Percentiles rank a stretch among this genome's conserved stretches.
Conservation (phyloP, 2,329 filamentous ascomycete species). For the Diaporthe citrichinensis region DNA sequence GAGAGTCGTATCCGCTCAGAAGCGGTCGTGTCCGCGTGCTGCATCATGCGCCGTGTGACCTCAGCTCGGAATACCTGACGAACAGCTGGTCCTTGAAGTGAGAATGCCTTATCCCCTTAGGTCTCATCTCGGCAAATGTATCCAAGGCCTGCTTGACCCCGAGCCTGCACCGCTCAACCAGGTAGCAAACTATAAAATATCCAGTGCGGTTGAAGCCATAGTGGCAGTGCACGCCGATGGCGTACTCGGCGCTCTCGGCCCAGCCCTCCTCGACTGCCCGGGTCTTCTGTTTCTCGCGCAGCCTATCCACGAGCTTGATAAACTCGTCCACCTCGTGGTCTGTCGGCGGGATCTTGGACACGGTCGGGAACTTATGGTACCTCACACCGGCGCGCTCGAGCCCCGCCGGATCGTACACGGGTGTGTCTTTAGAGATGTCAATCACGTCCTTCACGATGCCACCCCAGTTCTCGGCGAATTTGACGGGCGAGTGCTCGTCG, state of each 20-base stretch:
- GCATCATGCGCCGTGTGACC: conserved; percentile 11
- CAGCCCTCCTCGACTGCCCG: conserved; percentile 59
- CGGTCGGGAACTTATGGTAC: conserved; percentile 91
- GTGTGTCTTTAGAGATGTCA: conserved; percentile 91
- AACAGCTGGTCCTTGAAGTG: conserved; percentile 90
- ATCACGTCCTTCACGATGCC: conserved; percentile 80
- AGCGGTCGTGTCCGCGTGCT: too few species aligned
- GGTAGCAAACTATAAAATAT: conserved; percentile 89
- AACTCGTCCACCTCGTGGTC: conserved; percentile 68
- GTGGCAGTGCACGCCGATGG: conserved; percentile 92
- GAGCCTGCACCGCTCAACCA: conserved; percentile 85
- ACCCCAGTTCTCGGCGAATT: conserved; percentile 79
- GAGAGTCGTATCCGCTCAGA: too few species aligned
- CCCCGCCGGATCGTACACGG: conserved; percentile 86
- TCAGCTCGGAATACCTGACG: conserved; percentile 75
- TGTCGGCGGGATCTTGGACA: conserved; percentile 88
- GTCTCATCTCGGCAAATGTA: conserved; percentile 78
- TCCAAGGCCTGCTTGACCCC: conserved; percentile 83
- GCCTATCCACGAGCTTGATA: conserved; percentile 69
- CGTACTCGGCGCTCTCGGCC: conserved; percentile 53
- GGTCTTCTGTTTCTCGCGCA: conserved; percentile 69
- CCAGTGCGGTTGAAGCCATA: conserved; percentile 97
- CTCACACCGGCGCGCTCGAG: conserved; percentile 76
- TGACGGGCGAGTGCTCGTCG: conserved; percentile 80
- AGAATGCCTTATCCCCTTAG: conserved; percentile 88